These are phyloP conservation scores for Pleurotus giganteus DNA, from an alignment of 768 basidiomycete species.

Conservation along the genomic window DNA sequence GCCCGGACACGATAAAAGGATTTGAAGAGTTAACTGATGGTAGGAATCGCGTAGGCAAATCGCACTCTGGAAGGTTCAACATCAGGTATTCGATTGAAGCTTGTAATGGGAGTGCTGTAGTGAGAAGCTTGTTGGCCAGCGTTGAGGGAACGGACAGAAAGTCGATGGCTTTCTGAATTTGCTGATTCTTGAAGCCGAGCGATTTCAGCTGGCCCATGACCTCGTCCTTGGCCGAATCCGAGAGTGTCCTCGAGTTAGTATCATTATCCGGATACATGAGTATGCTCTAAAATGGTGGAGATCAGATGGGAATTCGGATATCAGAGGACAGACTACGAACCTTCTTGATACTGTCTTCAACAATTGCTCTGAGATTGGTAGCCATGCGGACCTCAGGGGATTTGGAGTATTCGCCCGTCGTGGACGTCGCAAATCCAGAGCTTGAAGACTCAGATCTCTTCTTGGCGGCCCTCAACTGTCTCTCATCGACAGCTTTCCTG, in stretches of 20 bases:
- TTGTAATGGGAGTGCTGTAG: constrained; percentile 59
- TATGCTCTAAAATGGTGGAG: constrained; percentile 39
- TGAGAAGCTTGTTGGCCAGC: constrained; percentile 61
- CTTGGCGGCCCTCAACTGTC: constrained; percentile 57
- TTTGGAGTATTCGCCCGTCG: constrained; percentile 39
- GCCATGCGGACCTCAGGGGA: constrained; percentile 86
- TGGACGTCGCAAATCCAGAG: constrained; percentile 14
- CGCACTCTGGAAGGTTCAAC: constrained; percentile 82
- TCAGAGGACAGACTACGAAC: constrained; percentile 28
- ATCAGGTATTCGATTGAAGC: constrained; percentile 85
- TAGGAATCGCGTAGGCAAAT: constrained; percentile 74
- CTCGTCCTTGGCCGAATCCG: constrained; percentile 37
- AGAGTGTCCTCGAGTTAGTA: constrained; percentile 34
- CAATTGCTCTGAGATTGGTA: constrained; percentile 65
- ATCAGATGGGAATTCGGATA: constrained; percentile 8
- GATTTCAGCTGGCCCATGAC: constrained; percentile 54
- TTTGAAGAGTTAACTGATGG: constrained; percentile 64
- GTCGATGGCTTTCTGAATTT: constrained; percentile 50
- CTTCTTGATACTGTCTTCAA: constrained; percentile 80
- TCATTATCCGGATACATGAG: constrained; percentile 48
- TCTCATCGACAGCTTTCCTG: constrained; percentile 58
- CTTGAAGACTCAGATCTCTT: constrained; percentile 29
- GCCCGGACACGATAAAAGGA: constrained; percentile 64
- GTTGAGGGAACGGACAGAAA: constrained; percentile 58
- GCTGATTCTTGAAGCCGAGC: constrained; percentile 65